A percentile compares a stretch with the other conserved stretches of the same genome.
These are phyloP conservation scores for Favolaschia claudopus DNA, from an alignment of 768 basidiomycete species.

Conservation along the genomic window DNA sequence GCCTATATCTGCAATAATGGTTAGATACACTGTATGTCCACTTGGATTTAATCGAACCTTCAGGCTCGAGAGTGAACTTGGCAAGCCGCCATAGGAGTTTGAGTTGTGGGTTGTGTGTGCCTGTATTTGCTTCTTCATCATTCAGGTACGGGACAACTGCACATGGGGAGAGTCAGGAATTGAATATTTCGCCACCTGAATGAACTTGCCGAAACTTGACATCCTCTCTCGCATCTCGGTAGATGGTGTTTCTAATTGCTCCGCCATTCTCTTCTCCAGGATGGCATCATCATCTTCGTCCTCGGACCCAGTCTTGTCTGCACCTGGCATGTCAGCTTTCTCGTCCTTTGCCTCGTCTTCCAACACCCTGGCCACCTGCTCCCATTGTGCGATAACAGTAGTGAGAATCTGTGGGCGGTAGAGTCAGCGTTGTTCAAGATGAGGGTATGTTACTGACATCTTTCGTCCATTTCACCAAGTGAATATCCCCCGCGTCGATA, in stretches of 20 bases:
- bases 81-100: constrained; percentile 87
- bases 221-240: constrained; percentile 20
- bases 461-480: constrained; percentile 67
- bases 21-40: no score
- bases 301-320: no score
- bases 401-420: constrained; percentile 12
- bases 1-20: no score
- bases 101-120: constrained; percentile 78
- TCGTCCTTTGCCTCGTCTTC: constrained; percentile 9
- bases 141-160: constrained; percentile 78
- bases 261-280: constrained; percentile 20
- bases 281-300: constrained; percentile 20
- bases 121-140: constrained; percentile 80
- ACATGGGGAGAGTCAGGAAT: not conserved
- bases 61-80: constrained; percentile 70
- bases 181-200: no score
- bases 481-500: constrained; percentile 56
- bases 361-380: constrained; percentile 6
- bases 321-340: not conserved
- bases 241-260: constrained; percentile 21
- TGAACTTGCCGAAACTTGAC: constrained; percentile 15
- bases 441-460: constrained; percentile 52
- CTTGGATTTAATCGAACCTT: constrained; percentile 70
- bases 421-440: not conserved
- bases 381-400: constrained; percentile 14